phyloP scores from a whole-genome alignment of 768 basidiomycete species.

The Hirschioporus abietinus region DNA sequence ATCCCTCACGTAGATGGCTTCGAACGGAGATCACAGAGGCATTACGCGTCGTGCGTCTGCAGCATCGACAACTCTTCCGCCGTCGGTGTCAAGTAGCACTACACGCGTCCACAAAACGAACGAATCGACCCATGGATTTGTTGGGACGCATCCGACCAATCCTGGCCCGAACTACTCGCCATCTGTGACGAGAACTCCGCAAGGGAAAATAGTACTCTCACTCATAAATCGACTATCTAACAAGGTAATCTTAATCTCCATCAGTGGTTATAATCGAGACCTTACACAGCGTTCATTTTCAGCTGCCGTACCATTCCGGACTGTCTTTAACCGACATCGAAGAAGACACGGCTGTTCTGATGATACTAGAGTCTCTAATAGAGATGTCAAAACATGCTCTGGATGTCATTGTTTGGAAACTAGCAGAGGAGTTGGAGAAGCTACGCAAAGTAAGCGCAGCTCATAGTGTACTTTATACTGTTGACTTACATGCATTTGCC shows the following conservation, averaged over 20 bases:
- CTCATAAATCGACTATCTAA: slow-evolving; percentile 76
- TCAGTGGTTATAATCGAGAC: neutral
- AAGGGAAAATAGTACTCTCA: slow-evolving; percentile 78
- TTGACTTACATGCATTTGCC: slow-evolving; percentile 1
- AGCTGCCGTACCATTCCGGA: slow-evolving; percentile 88
- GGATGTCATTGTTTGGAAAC: slow-evolving; percentile 72
- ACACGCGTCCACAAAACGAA: slow-evolving; percentile 56
- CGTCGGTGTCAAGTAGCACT: slow-evolving; percentile 26
- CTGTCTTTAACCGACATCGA: slow-evolving; percentile 67
- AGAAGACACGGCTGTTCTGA: slow-evolving; percentile 65
- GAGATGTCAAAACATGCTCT: slow-evolving; percentile 72
- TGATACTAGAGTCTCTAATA: slow-evolving; percentile 75
- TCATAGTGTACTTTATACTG: slow-evolving; percentile 12
- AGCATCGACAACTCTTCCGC: slow-evolving; percentile 36
- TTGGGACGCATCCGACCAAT: slow-evolving; percentile 15
- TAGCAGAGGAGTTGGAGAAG: slow-evolving; percentile 74
- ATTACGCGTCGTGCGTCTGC: slow-evolving; percentile 53
- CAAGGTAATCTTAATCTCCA: slow-evolving; percentile 48
- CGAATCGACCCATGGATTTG: slow-evolving; percentile 46
- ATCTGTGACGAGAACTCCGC: slow-evolving; percentile 44
- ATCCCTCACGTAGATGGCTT: neutral
- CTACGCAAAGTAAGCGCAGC: slow-evolving; percentile 56
- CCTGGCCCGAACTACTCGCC: slow-evolving; percentile 27
- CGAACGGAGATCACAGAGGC: neutral
- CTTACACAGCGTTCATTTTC: slow-evolving; percentile 10